A percentile compares a stretch with the other conserved stretches of the same genome.
These are phyloP conservation scores for Cutaneotrichosporon sp. DNA, from an alignment of 1,284 basidiomycete species.

Conservation along the genomic window DNA sequence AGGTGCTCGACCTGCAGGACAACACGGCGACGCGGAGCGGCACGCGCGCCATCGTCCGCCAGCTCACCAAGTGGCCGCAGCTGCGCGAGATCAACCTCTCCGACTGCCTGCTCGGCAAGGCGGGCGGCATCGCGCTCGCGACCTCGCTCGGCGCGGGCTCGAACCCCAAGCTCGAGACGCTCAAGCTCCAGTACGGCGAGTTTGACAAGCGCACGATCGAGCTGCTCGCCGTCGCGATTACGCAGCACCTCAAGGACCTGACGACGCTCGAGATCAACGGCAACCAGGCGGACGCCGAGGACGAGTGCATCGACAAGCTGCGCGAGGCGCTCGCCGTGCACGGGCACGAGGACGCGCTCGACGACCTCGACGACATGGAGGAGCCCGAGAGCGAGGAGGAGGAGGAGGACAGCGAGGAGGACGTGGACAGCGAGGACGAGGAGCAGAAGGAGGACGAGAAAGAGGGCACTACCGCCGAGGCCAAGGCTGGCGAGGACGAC, in stretches of 20 bases:
- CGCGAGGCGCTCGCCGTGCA: slow-evolving; percentile 67
- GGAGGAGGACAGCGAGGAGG: slow-evolving; percentile 53
- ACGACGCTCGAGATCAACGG: slow-evolving; percentile 79
- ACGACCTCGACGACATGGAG: slow-evolving; percentile 70
- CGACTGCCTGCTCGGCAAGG: slow-evolving; percentile 79
- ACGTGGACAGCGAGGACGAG: slow-evolving; percentile 55
- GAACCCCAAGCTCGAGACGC: slow-evolving; percentile 69
- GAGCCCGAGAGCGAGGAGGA: slow-evolving; percentile 60
- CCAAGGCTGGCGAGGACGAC: slow-evolving; percentile 41
- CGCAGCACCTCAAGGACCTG: slow-evolving; percentile 62
- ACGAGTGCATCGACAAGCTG: slow-evolving; percentile 69
- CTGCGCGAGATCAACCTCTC: slow-evolving; percentile 82
- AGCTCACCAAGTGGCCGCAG: slow-evolving; percentile 69
- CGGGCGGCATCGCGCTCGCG: slow-evolving; percentile 64
- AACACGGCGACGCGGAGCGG: slow-evolving; percentile 85
- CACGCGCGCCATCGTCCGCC: slow-evolving; percentile 70
- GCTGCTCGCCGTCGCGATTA: slow-evolving; percentile 68
- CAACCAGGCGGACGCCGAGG: slow-evolving; percentile 81
- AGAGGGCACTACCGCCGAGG: slow-evolving; percentile 51
- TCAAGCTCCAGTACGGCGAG: slow-evolving; percentile 89
- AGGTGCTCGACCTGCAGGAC: slow-evolving; percentile 89
- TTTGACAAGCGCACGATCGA: slow-evolving; percentile 71
- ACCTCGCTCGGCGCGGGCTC: slow-evolving; percentile 64
- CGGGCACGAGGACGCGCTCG: slow-evolving; percentile 78
- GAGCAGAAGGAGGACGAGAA: slow-evolving; percentile 50